Evolutionary conservation across 2,329 filamentous ascomycete genomes (phyloP), one percentile per base, ranked within the genome.

Genomic region (Colletotrichum sp.): DNA sequence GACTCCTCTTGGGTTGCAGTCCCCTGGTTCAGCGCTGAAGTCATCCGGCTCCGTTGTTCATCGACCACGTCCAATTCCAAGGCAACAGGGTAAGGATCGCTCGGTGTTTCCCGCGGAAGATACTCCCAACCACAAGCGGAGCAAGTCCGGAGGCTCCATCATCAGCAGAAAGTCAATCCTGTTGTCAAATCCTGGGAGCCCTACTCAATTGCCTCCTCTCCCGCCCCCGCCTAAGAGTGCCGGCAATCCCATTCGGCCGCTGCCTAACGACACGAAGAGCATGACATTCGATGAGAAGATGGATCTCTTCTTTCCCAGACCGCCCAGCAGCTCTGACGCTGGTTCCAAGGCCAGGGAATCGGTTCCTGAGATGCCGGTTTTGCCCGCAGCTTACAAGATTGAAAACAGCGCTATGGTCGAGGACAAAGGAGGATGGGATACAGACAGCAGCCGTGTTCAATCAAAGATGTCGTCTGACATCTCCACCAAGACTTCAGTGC

Each of bases 261-360:
- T 86, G 8, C 87, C 89, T 4, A 91, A 90, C 75, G 83, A 90
- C 76, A 90, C 89, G 5, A 88, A 87, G 81, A 91, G 89, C 80
- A 92, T 91, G 90, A 90, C 89, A 0, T 88, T 90, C 76, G 85
- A 91, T 68, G 90, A 92, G 79, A 92, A 91, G 80, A 89, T 92
- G 83, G 83, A 85, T 3, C 81, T 90, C 7, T 82, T 92, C 29
- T 90, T 90, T 77, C 85, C 87, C 5, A 80, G 59, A 3, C 63
- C 82, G 9, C 82, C 86, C 3, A 79, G 72, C 39, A 62, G 63
- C 36, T 68, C 57, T 7, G 65, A 61, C 32, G 39, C 55, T 7
- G 63, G 22, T 16, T 59, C 34, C n/a, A 44, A 63, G 16, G 32
- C n/a, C 6, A 64, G 67, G 22, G 39, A 36, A 6, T 85, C 86